phyloP scores from a whole-genome alignment of 2,329 filamentous ascomycete genomes.

The Colletotrichum echinochloae region DNA sequence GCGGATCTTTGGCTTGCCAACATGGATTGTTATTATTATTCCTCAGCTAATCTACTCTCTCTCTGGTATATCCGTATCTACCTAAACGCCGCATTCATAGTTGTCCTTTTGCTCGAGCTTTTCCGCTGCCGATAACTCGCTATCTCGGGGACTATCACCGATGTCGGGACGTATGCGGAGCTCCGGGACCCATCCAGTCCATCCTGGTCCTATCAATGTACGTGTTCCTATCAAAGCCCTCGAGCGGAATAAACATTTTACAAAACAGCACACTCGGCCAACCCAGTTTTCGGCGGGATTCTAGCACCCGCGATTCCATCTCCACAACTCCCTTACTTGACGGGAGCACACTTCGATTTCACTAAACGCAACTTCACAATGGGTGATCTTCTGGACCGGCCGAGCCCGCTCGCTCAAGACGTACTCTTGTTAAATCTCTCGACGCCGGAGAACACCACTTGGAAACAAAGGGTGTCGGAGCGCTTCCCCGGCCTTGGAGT shows the following conservation, averaged over 20 bases:
- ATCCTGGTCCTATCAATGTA: background rate
- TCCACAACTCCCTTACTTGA: too few species aligned
- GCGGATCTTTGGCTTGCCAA: too few species aligned
- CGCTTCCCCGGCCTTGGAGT: conserved; percentile 55
- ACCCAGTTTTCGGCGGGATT: background rate
- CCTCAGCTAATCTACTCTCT: too few species aligned
- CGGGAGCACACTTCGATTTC: background rate
- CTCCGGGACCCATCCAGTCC: background rate
- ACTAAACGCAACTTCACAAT: background rate
- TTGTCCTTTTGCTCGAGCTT: background rate
- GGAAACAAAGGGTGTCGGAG: conserved; percentile 49
- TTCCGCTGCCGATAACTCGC: background rate
- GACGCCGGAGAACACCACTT: conserved; percentile 47
- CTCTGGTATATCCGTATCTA: too few species aligned
- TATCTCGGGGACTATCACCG: conserved; percentile 9
- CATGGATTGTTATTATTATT: too few species aligned
- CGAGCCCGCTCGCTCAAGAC: conserved; percentile 49
- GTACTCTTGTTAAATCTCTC: conserved; percentile 55
- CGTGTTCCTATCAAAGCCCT: background rate
- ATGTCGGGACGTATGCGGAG: conserved; percentile 13
- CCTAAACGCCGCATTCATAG: too few species aligned
- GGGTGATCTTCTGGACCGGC: conserved; percentile 13
- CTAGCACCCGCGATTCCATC: background rate
- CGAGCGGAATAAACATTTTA: background rate
- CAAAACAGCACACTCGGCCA: background rate